A percentile compares a stretch with the other conserved stretches of the same genome.
These are phyloP conservation scores for Leptographium flavum DNA, from an alignment of 2,329 filamentous ascomycete genomes.

Conservation along the genomic window DNA sequence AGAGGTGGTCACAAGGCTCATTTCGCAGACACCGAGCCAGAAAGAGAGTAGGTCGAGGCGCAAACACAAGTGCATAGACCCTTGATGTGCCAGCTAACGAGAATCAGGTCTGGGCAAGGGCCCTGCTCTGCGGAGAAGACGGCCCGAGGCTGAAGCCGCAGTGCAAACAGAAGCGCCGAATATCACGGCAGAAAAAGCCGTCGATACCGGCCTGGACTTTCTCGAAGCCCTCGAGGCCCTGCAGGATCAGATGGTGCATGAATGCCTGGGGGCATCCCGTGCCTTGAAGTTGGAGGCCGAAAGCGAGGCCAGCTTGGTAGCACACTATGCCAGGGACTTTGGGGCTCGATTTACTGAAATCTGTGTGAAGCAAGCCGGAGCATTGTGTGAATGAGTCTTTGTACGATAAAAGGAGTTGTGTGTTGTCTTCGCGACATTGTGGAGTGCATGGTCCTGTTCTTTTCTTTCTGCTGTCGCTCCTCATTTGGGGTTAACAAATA, in stretches of 20 bases:
- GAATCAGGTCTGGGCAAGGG: not conserved
- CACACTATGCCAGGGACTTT: conserved; percentile 8
- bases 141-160: not conserved
- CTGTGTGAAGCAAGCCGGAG: not conserved
- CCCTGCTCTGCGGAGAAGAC: not conserved
- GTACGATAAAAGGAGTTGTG: not conserved
- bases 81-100: not conserved
- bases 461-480: not conserved
- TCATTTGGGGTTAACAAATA: no score
- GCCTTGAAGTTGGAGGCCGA: conserved; percentile 1
- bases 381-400: not conserved
- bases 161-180: conserved; percentile 4
- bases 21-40: conserved; percentile 5
- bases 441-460: not conserved
- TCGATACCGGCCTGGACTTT: conserved; percentile 2
- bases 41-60: not conserved
- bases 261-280: conserved; percentile 4
- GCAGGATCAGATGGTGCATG: conserved; percentile 4
- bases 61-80: no score
- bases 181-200: not conserved
- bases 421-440: no score
- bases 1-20: conserved; percentile 3
- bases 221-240: conserved; percentile 2
- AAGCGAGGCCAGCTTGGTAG: conserved; percentile 5
- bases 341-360: not conserved